A percentile compares a stretch with the other conserved stretches of the same genome.
Conservation (phyloP, 768 basidiomycete species). For the Macrolepiota dolichaula region DNA sequence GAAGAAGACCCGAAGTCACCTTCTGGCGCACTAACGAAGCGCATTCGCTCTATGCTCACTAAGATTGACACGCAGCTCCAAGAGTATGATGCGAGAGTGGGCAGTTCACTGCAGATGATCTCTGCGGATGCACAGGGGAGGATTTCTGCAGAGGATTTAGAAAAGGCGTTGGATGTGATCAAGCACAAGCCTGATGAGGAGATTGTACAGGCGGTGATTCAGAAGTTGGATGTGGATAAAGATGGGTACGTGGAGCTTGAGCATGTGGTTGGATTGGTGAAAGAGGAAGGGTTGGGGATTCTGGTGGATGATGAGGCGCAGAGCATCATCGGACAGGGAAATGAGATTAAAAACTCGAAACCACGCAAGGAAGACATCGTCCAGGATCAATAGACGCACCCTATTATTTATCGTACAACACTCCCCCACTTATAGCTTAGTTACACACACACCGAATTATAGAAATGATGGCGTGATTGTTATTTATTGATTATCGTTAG, state of each 20-base stretch:
- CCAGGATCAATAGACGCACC: conserved; percentile 46
- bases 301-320: conserved; percentile 84
- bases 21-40: conserved; percentile 87
- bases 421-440: background rate
- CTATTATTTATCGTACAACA: background rate
- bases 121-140: conserved; percentile 83
- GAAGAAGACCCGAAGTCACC: conserved; percentile 87
- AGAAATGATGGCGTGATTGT: background rate
- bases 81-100: conserved; percentile 88
- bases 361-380: conserved; percentile 98
- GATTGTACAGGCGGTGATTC: conserved; percentile 79
- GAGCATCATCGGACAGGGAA: conserved; percentile 78
- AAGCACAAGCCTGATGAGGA: conserved; percentile 91
- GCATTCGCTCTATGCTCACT: conserved; percentile 91
- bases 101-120: conserved; percentile 81
- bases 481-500: background rate
- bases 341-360: conserved; percentile 72
- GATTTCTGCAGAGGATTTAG: conserved; percentile 84
- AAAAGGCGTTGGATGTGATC: conserved; percentile 90
- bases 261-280: conserved; percentile 86
- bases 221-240: conserved; percentile 93
- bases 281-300: conserved; percentile 84
- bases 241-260: conserved; percentile 95
- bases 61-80: conserved; percentile 92
- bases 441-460: background rate